A percentile compares a stretch with the other conserved stretches of the same genome.
These are phyloP conservation scores for Nicotiana attenuata DNA, from an alignment of 257 asterid genomes.

Conservation along the genomic window DNA sequence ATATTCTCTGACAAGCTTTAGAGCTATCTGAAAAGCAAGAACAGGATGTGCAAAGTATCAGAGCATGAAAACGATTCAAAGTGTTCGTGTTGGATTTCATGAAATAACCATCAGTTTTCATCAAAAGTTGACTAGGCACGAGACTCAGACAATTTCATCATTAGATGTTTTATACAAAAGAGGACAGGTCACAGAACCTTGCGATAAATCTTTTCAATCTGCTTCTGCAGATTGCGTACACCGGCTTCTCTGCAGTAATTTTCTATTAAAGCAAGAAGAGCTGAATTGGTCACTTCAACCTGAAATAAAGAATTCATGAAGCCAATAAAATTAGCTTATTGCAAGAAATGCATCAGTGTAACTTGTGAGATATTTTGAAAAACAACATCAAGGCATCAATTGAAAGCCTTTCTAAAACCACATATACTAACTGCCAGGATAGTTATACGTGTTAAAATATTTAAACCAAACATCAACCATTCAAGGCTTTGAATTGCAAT, in stretches of 20 bases:
- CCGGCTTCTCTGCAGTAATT: constrained; percentile 99
- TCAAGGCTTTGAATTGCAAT: neutral
- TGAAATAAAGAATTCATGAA: constrained; percentile 27
- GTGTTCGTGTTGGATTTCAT: neutral
- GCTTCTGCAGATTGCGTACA: constrained; percentile 98
- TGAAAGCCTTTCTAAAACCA: neutral
- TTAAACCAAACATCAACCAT: neutral
- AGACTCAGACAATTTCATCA: neutral
- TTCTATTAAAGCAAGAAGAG: constrained; percentile 87
- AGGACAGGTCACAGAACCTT: constrained; percentile 44
- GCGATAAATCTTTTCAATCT: constrained; percentile 93
- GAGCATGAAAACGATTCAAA: neutral
- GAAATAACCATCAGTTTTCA: neutral
- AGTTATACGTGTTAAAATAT: neutral
- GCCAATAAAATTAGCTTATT: neutral
- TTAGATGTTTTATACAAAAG: neutral
- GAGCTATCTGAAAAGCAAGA: constrained; percentile 60
- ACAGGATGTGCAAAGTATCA: neutral
- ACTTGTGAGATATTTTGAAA: neutral
- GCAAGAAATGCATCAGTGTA: neutral
- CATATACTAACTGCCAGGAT: neutral
- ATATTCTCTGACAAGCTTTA: constrained; percentile 73
- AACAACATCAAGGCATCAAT: neutral
- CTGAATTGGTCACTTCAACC: constrained; percentile 92
- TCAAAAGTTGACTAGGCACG: neutral